Percentiles rank a stretch among this genome's conserved stretches.
These are phyloP conservation scores for Pichia exigua DNA, from an alignment of 805 yeast genomes.

Conservation along the genomic window DNA sequence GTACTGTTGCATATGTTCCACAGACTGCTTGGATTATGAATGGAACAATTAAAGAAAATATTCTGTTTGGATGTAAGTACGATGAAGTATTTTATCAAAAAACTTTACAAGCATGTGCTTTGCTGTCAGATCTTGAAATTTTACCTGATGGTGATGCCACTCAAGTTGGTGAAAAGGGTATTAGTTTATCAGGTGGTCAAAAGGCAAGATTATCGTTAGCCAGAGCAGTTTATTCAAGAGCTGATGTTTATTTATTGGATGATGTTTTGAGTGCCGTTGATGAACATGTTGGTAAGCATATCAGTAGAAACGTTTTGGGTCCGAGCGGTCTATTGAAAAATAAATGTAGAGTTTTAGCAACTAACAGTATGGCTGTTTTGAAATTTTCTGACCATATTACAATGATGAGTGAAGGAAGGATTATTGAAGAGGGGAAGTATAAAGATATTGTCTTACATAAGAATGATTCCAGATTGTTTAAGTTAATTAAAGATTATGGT, in stretches of 20 bases:
- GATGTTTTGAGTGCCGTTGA: conserved; percentile 96
- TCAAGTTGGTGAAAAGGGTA: conserved; percentile 95
- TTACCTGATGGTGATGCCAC: conserved; percentile 88
- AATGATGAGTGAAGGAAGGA: conserved; percentile 53
- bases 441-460: conserved; percentile 34
- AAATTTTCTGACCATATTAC: conserved; percentile 53
- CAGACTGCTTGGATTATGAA: conserved; percentile 95
- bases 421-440: conserved; percentile 60
- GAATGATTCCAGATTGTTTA: conserved; percentile 33
- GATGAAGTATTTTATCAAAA: conserved; percentile 75
- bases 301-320: conserved; percentile 52
- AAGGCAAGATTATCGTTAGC: conserved; percentile 93
- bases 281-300: conserved; percentile 88
- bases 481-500: conserved; percentile 50
- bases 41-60: conserved; percentile 85
- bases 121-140: conserved; percentile 65
- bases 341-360: conserved; percentile 49
- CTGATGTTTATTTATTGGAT: conserved; percentile 84
- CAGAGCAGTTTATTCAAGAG: conserved; percentile 90
- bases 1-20: conserved; percentile 52
- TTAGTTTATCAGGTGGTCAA: conserved; percentile 94
- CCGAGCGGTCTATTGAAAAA: conserved; percentile 39
- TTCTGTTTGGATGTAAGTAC: conserved; percentile 78
- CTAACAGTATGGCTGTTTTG: conserved; percentile 50
- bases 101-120: conserved; percentile 84